Base-by-base conservation (phyloP, 2,329 filamentous ascomycete genomes). In the Fusarium pseudocircinatum region DNA sequence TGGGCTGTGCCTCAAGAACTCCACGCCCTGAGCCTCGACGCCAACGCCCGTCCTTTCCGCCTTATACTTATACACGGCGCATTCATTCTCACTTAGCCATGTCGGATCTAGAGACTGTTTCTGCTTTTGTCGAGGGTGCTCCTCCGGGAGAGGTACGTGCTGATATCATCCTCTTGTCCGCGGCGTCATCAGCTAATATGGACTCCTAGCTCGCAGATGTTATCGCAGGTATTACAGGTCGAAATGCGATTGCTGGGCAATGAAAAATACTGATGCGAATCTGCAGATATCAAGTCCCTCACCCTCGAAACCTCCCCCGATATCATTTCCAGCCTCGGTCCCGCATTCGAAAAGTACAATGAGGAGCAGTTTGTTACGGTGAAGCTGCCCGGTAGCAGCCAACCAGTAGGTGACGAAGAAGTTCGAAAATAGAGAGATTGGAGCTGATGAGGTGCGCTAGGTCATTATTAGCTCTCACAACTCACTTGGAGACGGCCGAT, bases 271-370 rank as follows among this genome's bases (percentile, higher is more conserved):
- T 81, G 69, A 81, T 73, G 39, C 46, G 37, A 64, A 53, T 54
- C 24, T 59, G 43, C 82, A 97, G 96, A 97, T 81, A 97, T 99
- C 86, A 97, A 97, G 83, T 88, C 91, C 57, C 88, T 99, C 47
- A 94, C 95, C 24, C 86, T 90, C 70, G 90, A 93, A 76, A 90
- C 91, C 75, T 90, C 91, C 46, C 89, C 91, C 42, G 85, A 88
- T 62, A 85, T 96, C 70, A 85, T 95, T 62, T 85, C 90, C 68
- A 91, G 93, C 73, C 92, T 98, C 60, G 89, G 88, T 12, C 93
- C 95, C 1, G 95, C 96, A 1, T 97, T 97, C 82, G 88, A 95
- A 84, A 94, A 93, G 83, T 98, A 99, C 88, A 98, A 98, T 79
- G 96, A 99, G 84, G 93, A 95, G 83, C 96, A 99, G 83, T 93